Conservation (phyloP, 345 rosid species). For the Gossypium raimondii region DNA sequence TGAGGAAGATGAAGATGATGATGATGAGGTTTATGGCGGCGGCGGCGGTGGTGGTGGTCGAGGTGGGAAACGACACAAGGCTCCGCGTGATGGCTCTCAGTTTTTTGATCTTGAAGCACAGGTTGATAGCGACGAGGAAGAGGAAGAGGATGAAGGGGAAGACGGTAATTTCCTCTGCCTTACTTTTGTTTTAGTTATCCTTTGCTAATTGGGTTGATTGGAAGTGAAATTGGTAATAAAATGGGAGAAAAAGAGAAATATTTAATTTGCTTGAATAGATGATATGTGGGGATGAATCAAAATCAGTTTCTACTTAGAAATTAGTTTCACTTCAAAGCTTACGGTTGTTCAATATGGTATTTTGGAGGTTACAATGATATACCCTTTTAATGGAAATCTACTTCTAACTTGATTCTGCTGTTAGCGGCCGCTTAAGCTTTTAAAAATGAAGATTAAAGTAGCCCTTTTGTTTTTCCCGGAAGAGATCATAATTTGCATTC, state of each 20-base stretch:
- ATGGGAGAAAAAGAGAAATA: neutral
- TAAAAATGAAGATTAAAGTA: neutral
- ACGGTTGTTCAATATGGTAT: neutral
- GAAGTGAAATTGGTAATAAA: neutral
- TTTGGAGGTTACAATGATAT: neutral
- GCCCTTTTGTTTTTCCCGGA: neutral
- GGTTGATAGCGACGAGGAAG: constrained; percentile 82
- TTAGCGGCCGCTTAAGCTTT: neutral
- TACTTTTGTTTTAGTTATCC: neutral
- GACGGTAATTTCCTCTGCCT: constrained; percentile 44
- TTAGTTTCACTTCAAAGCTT: constrained; percentile 2
- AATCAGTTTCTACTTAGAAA: neutral
- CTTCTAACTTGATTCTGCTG: neutral
- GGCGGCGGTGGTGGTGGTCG: constrained; percentile 23
- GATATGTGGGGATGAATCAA: neutral
- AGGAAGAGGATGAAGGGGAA: constrained; percentile 81
- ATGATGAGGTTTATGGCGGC: constrained; percentile 52
- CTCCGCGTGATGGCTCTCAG: constrained; percentile 29
- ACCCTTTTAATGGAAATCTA: neutral
- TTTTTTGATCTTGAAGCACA: constrained; percentile 66
- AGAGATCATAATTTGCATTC: neutral
- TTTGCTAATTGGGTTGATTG: neutral
- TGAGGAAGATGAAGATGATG: constrained; percentile 52
- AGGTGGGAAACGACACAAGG: constrained; percentile 32
- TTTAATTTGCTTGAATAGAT: neutral